Evolutionary conservation across 768 basidiomycete species (phyloP), one percentile per base, ranked within the genome.

Genomic region (Steccherinum ochraceum): DNA sequence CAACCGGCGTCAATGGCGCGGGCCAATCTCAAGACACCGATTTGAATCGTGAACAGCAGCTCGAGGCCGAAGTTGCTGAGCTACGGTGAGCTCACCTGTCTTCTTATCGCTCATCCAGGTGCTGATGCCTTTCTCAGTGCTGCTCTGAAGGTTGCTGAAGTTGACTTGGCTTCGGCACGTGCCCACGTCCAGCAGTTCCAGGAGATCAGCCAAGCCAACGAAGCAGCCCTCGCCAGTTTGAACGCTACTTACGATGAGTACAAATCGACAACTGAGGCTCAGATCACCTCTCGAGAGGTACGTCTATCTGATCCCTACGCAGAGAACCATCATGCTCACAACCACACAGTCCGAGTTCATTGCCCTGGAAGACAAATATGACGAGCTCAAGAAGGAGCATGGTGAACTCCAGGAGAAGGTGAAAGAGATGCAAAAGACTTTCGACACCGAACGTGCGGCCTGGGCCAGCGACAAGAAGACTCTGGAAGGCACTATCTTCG

Each of bases 51-150:
- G 92, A 93, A 62, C 85, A 90, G 58, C 87, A 89, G 59, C 75
- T 93, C 7, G 84, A 92, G 64, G 73, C 80, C 13, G 89, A 93
- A 61, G 86, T 93, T 18, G 92, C 90, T 3, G 90, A 93, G 49
- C 75, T 93, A 18, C 76, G 90, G 88, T 90, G 51, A 24, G 74
- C 67, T 27, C n/a, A n/a, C n/a, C n/a, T n/a, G n/a, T n/a, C n/a
- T n/a, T n/a, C n/a, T n/a, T n/a, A n/a, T 10, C 40, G 10, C 12
- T 41, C 3, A 12, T n/a, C 2, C 25, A 12, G 21, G 0, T 23
- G 1, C n/a, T n/a, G n/a, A n/a, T n/a, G n/a, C n/a, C n/a, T n/a
- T n/a, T 39, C 25, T 12, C 59, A 92, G 90, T 12, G 80, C 84
- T 35, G 73, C 84, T 23, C 72, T 94, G 47, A 91, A 89, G 68